phyloP scores from a whole-genome alignment of 768 basidiomycete species.

The Boletus subcaerulescens region DNA sequence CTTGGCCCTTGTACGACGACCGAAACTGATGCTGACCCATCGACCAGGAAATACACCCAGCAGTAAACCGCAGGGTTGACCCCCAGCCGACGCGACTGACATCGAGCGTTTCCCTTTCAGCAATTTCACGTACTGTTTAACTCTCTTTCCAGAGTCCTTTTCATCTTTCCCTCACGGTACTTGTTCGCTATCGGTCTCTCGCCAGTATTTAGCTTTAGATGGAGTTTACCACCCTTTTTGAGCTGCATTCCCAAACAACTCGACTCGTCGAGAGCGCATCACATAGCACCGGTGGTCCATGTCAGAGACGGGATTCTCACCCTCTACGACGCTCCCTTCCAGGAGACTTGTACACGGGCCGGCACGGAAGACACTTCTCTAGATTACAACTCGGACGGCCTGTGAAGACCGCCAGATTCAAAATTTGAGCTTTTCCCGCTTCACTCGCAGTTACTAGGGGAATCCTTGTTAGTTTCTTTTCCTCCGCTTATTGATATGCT shows the following conservation, averaged over 20 bases:
- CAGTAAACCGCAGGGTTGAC: constrained; percentile 48
- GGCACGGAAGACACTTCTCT: constrained; percentile 68
- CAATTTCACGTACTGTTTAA: constrained; percentile 81
- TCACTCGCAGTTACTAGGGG: constrained; percentile 87
- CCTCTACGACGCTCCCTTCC: constrained; percentile 79
- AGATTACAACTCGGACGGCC: constrained; percentile 72
- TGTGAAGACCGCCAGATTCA: constrained; percentile 63
- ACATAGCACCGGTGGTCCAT: constrained; percentile 60
- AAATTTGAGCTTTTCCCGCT: constrained; percentile 84
- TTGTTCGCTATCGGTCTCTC: constrained; percentile 83
- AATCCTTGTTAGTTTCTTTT: constrained; percentile 92
- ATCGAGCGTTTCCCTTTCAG: constrained; percentile 76
- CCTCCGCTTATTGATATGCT: constrained; percentile 89
- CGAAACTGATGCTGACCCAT: no score
- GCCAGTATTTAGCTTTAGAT: constrained; percentile 83
- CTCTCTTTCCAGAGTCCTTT: constrained; percentile 81
- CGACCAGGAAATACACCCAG: no score
- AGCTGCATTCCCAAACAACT: constrained; percentile 86
- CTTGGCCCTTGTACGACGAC: no score
- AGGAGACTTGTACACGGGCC: constrained; percentile 76
- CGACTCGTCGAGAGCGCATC: constrained; percentile 76
- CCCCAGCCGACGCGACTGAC: constrained; percentile 58
- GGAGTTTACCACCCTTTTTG: constrained; percentile 79
- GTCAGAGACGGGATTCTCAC: constrained; percentile 68
- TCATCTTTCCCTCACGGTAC: constrained; percentile 71